These are phyloP conservation scores for Panellus pusillus DNA, from an alignment of 768 basidiomycete species.

Conservation along the genomic window DNA sequence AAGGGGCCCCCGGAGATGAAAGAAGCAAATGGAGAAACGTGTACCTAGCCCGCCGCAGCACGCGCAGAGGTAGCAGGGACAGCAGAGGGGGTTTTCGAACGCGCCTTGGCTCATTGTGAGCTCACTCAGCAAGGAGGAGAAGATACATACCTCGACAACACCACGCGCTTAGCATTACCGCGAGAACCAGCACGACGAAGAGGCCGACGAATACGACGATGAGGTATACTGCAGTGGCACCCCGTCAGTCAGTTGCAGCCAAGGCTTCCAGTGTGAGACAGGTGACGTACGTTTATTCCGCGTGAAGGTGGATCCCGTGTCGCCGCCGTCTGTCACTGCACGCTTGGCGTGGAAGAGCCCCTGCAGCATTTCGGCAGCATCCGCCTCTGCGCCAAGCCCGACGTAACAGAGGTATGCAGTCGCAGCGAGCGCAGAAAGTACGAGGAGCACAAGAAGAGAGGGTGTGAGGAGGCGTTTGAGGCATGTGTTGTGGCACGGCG, in stretches of 20 bases:
- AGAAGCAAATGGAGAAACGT: slow-evolving; percentile 3
- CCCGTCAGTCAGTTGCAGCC: background rate
- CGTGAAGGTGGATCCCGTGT: slow-evolving; percentile 32
- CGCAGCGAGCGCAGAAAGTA: slow-evolving; percentile 29
- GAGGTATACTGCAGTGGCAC: slow-evolving; percentile 48
- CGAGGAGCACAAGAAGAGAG: slow-evolving; percentile 31
- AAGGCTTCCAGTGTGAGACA: background rate
- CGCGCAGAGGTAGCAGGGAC: slow-evolving; percentile 72
- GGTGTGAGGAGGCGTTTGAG: slow-evolving; percentile 38
- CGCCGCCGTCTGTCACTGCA: slow-evolving; percentile 27
- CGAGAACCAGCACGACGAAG: slow-evolving; percentile 52
- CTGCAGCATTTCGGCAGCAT: slow-evolving; percentile 26
- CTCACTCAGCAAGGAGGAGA: background rate
- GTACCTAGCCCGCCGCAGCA: slow-evolving; percentile 69
- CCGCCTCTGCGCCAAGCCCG: slow-evolving; percentile 14
- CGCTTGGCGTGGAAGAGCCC: slow-evolving; percentile 30
- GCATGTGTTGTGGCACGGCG: slow-evolving; percentile 31
- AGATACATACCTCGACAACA: slow-evolving; percentile 55
- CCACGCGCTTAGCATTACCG: slow-evolving; percentile 61
- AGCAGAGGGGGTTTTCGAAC: slow-evolving; percentile 65
- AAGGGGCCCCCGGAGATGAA: background rate
- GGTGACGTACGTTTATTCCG: slow-evolving; percentile 45
- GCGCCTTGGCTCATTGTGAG: slow-evolving; percentile 34
- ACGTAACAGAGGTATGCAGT: slow-evolving; percentile 25
- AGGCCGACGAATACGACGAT: slow-evolving; percentile 68